A percentile compares a stretch with the other conserved stretches of the same genome.
phyloP scores from a whole-genome alignment of 108 stramenopile genomes.

The Asterionellopsis glacialis region DNA sequence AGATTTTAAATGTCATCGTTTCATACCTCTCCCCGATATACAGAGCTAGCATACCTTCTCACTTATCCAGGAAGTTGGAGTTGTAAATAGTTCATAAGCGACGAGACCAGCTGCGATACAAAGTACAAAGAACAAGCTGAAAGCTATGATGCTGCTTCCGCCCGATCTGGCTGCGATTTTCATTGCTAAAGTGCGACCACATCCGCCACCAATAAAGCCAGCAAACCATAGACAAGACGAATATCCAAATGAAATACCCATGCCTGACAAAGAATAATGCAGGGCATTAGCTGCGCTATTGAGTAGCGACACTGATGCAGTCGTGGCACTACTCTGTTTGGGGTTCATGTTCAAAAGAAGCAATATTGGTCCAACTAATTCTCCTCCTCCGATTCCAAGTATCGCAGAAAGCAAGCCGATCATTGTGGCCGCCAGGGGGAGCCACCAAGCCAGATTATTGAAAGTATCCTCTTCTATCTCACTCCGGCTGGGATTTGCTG shows the following conservation, averaged over 20 bases:
- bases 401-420: constrained; percentile 6
- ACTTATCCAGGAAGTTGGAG: too few relatives aligned
- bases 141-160: too few relatives aligned
- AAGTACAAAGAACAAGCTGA: too few relatives aligned
- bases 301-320: neutral
- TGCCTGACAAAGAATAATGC: neutral
- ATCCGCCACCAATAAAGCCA: constrained; percentile 2
- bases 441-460: too few relatives aligned
- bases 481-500: too few relatives aligned
- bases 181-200: constrained; percentile 3
- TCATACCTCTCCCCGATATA: too few relatives aligned
- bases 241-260: constrained; percentile 3
- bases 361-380: constrained; percentile 8
- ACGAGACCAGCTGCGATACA: too few relatives aligned
- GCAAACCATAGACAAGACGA: neutral
- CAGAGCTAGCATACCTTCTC: too few relatives aligned
- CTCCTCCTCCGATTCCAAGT: constrained; percentile 10
- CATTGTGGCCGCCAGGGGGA: neutral
- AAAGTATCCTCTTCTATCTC: too few relatives aligned
- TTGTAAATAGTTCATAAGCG: too few relatives aligned
- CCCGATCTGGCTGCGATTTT: too few relatives aligned
- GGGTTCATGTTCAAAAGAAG: constrained; percentile 8
- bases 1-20: too few relatives aligned
- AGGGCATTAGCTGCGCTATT: constrained; percentile 4
- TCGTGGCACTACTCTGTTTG: constrained; percentile 4